These are phyloP conservation scores for Suaeda aralocaspica DNA, from an alignment of 148 eudicot species.

Conservation along the genomic window DNA sequence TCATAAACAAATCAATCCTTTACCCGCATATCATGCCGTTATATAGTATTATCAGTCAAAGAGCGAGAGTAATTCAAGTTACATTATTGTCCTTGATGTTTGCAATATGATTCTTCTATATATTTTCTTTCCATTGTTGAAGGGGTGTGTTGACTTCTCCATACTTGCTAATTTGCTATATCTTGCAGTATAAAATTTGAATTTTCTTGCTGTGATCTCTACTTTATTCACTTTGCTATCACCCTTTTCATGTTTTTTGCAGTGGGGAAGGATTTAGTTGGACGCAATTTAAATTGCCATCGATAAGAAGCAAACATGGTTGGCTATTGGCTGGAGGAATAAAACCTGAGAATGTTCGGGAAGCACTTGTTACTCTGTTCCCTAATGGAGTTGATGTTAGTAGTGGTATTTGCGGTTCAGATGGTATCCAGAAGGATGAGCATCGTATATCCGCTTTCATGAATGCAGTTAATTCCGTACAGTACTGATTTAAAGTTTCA, in stretches of 20 bases:
- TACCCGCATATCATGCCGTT: no score
- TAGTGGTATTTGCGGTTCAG: constrained; percentile 77
- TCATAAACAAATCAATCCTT: no score
- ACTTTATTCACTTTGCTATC: not conserved
- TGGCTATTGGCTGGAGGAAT: constrained; percentile 96
- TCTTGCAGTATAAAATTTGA: no score
- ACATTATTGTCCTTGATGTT: no score
- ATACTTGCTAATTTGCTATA: no score
- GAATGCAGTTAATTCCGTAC: constrained; percentile 54
- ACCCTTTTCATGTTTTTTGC: constrained; percentile 15
- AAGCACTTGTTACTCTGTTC: constrained; percentile 60
- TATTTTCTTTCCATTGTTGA: no score
- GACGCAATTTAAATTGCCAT: constrained; percentile 64
- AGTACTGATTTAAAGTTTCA: constrained; percentile 27
- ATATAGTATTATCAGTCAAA: no score
- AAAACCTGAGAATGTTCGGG: constrained; percentile 51
- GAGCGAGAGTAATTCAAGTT: no score
- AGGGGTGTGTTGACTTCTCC: no score
- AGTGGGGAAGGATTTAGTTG: constrained; percentile 90
- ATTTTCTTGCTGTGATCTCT: no score
- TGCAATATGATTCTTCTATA: no score
- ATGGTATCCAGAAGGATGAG: constrained; percentile 69
- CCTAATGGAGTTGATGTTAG: constrained; percentile 89
- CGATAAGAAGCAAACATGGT: constrained; percentile 63
- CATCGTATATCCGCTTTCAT: constrained; percentile 58